Conservation (phyloP, 2,329 filamentous ascomycete genomes). For the Ophiocordyceps camponoti-leonardi region DNA sequence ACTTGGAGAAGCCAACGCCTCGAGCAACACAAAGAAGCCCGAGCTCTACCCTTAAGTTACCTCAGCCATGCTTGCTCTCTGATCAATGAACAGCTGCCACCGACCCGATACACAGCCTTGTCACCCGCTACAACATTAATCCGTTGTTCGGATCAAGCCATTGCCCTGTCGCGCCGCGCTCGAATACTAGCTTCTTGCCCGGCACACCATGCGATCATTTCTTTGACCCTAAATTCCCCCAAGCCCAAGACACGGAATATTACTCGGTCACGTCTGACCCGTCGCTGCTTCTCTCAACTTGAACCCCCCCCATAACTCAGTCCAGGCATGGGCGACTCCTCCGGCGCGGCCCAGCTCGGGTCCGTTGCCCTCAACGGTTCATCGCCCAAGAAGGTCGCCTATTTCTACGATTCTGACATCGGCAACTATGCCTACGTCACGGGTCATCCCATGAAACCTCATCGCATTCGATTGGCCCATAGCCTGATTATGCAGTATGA, state of each 20-base stretch:
- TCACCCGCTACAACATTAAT: neutral
- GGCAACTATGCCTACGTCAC: constrained; percentile 96
- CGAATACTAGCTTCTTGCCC: neutral
- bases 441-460: constrained; percentile 97
- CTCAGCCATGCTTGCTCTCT: neutral
- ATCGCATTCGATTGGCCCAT: constrained; percentile 86
- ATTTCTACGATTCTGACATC: constrained; percentile 97
- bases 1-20: too few species aligned
- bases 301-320: neutral
- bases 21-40: too few species aligned
- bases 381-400: constrained; percentile 68
- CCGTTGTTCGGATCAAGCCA: neutral
- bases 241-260: too few species aligned
- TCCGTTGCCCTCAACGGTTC: constrained; percentile 28
- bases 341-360: constrained; percentile 20
- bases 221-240: too few species aligned
- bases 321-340: constrained; percentile 19
- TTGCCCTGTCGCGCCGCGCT: neutral
- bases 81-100: neutral
- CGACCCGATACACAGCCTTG: neutral
- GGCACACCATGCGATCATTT: neutral
- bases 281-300: too few species aligned
- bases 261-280: too few species aligned
- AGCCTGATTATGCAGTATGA: constrained; percentile 94
- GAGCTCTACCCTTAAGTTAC: too few species aligned